Evolutionary conservation across 768 basidiomycete species (phyloP), one percentile per base, ranked within the genome.

Genomic region (Auricularia cornea): DNA sequence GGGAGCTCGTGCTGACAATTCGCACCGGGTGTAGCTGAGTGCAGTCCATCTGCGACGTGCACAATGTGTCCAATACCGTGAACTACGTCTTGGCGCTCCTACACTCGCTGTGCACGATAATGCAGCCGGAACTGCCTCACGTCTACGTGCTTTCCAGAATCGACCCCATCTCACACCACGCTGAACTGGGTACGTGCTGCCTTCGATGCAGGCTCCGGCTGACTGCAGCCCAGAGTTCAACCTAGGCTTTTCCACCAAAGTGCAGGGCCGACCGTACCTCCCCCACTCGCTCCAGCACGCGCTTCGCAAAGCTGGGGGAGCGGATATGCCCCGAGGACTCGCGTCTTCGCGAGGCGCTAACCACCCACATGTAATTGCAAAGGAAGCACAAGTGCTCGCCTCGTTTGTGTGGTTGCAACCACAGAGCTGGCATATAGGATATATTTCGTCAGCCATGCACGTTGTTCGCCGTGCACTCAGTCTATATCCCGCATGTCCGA

Each of bases 51-150:
- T 99, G 94, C 74, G 96, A 99, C 76, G 92, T 97, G 1, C 93
- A 96, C 75, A 95, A 98, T 73, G 90, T 98, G 69, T 96, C 95
- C 57, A 95, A 98, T 71, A 88, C 95, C 2, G 82, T 92, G 3
- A 98, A 98, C 77, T 99, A 95, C 75, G 82, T 98, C 64, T 94
- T 94, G 14, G 85, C 98, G 40, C 81, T 98, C 51, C 82, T 99
- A 35, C 84, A 98, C 14, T 92, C 95, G 12, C 81, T 99, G 30
- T 83, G 97, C 59, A 91, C 96, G 18, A 98, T 98, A 96, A 80
- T 99, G n/a, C 95, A 98, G 70, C 82, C 98, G 63, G 97, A 97
- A 70, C 82, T 98, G n/a, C 97, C 97, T 0, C 97, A 98, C 72
- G 80, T 99, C 76, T 98, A 99, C 71, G 97, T 99, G 2, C 80